Evolutionary conservation across 2,329 filamentous ascomycete species (phyloP), one percentile per base, ranked within the genome.

Genomic region (Monosporascus sp.): DNA sequence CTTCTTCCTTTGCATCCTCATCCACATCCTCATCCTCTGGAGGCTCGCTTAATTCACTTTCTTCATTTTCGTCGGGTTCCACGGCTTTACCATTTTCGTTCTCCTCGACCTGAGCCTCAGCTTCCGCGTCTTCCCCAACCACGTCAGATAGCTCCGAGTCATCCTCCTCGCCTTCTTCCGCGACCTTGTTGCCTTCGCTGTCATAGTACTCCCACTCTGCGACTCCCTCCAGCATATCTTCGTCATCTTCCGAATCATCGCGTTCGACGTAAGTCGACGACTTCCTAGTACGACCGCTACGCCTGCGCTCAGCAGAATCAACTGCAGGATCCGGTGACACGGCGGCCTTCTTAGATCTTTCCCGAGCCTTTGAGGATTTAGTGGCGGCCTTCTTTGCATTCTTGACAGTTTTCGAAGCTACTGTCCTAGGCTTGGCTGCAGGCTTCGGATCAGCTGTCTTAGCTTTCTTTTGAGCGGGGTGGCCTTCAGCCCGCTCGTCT

Each of bases 191-290:
- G 19, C 68, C 72, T 3, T 68, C 64, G 3, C 70, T 60, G n/a
- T 72, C 69, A 16, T 66, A 69, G 48, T 84, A 84, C 24, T 79
- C 72, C 81, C 81, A 85, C 63, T 80, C 71, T 1, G 80, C 79
- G 5, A 84, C 81, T 2, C 81, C 81, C 47, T 81, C 75, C 24
- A 82, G 69, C 81, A 84, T 85, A 64, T 84, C 81, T 58, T 81
- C 76, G 55, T 84, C 80, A 54, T 84, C 81, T 48, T 80, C 80
- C 11, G 76, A 75, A 11, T 79, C 79, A 52, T 82, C 78, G 35
- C 80, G 76, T 64, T 85, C 81, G 22, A 76, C 74, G 58, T 85
- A 85, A 37, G 72, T 67, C 6, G 78, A 78, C 54, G 66, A 72
- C 49, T 69, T 73, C 57, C 71, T 73, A 5, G 75, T 66, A 48